Percentiles rank a stretch among this genome's conserved stretches.
Conservation (phyloP, 148 eudicot species). For the Rhododendron molle region DNA sequence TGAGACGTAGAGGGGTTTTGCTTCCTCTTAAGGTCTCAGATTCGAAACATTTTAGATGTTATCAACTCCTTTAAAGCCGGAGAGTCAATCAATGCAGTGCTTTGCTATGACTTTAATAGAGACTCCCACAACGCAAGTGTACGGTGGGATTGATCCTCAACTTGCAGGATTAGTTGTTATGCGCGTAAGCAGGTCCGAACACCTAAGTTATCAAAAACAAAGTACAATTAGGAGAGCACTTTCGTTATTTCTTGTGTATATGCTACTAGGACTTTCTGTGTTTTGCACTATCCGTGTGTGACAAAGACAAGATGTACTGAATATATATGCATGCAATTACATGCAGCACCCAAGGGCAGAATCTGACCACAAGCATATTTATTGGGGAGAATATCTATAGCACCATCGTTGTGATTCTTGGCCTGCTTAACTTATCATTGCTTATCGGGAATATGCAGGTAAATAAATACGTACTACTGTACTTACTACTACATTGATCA, state of each 20-base stretch:
- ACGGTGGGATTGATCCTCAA: too few relatives aligned
- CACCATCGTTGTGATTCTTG: slow-evolving; percentile 49
- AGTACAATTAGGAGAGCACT: too few relatives aligned
- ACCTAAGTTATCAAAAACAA: too few relatives aligned
- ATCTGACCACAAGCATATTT: slow-evolving; percentile 48
- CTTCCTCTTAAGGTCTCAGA: too few relatives aligned
- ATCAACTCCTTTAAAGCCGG: too few relatives aligned
- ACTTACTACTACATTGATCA: neutral
- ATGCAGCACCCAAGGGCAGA: slow-evolving; percentile 58
- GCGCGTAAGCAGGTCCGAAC: too few relatives aligned
- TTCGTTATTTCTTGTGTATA: neutral
- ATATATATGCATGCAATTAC: neutral
- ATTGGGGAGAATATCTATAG: slow-evolving; percentile 57
- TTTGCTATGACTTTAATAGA: too few relatives aligned
- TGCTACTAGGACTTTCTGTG: neutral
- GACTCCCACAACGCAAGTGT: too few relatives aligned
- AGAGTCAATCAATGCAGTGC: too few relatives aligned
- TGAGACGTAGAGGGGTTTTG: too few relatives aligned
- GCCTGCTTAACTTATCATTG: slow-evolving; percentile 55
- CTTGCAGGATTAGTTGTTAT: too few relatives aligned
- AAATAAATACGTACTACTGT: neutral
- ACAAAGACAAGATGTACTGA: neutral
- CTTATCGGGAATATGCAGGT: slow-evolving; percentile 84
- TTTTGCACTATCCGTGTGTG: neutral
- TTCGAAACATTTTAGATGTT: too few relatives aligned